These are phyloP conservation scores for Furcasterigmium sp. DNA, from an alignment of 2,329 filamentous ascomycete species.

Conservation along the genomic window DNA sequence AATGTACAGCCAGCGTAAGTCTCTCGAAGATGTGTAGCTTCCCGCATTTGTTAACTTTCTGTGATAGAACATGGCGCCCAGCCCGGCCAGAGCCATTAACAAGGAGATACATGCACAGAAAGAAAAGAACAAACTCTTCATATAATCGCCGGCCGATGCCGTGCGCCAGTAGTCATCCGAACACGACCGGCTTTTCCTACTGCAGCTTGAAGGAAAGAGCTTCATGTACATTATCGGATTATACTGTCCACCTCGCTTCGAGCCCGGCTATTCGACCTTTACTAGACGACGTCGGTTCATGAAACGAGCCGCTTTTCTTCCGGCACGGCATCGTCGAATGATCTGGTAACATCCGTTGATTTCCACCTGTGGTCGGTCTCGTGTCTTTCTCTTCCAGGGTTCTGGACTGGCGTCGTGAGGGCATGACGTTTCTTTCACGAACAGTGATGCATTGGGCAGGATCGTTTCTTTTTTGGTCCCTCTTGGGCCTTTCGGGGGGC, in stretches of 20 bases:
- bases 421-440: constrained; percentile 6
- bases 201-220: constrained; percentile 6
- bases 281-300: constrained; percentile 10
- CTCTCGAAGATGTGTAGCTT: too few species aligned
- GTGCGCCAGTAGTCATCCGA: constrained; percentile 5
- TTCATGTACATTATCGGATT: constrained; percentile 11
- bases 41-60: neutral
- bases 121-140: too few species aligned
- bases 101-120: too few species aligned
- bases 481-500: constrained; percentile 9
- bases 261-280: too few species aligned
- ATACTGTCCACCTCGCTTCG: too few species aligned
- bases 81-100: constrained; percentile 10
- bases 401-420: neutral
- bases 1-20: constrained; percentile 54
- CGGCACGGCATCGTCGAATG: constrained; percentile 4
- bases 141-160: neutral
- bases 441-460: constrained; percentile 12
- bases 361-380: constrained; percentile 6
- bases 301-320: constrained; percentile 6
- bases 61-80: constrained; percentile 14
- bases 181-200: too few species aligned
- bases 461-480: constrained; percentile 7
- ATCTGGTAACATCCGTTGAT: constrained; percentile 4
- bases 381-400: neutral